Percentiles rank a stretch among this genome's conserved stretches.
phyloP scores from a whole-genome alignment of 2,329 filamentous ascomycete genomes.

The Pseudonectria foliicola region DNA sequence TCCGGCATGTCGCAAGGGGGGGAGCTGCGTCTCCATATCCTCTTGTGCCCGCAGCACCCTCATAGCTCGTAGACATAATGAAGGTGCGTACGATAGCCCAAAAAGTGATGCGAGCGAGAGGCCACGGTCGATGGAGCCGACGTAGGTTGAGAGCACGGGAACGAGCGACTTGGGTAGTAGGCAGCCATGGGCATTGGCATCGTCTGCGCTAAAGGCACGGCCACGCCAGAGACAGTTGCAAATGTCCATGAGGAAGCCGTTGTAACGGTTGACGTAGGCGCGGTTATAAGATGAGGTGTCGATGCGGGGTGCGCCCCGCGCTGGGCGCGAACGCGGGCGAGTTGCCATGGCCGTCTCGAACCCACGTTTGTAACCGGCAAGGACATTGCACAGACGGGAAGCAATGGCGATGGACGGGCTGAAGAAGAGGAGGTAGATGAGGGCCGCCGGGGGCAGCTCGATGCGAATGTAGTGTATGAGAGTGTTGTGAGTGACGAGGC shows the following conservation, averaged over 20 bases:
- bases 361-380: constrained; percentile 65
- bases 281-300: constrained; percentile 43
- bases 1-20: constrained; percentile 50
- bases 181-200: constrained; percentile 56
- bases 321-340: no score
- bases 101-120: constrained; percentile 45
- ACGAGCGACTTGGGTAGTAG: constrained; percentile 39
- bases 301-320: constrained; percentile 23
- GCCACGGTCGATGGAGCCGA: constrained; percentile 39
- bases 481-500: constrained; percentile 44
- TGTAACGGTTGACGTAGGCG: constrained; percentile 62
- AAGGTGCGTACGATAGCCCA: constrained; percentile 51
- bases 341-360: constrained; percentile 59
- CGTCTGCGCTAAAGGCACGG: constrained; percentile 58
- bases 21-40: constrained; percentile 42
- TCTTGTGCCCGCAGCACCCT: constrained; percentile 49
- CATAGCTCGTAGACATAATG: constrained; percentile 49
- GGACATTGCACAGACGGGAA: constrained; percentile 61
- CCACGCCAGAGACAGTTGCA: constrained; percentile 79
- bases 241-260: constrained; percentile 79
- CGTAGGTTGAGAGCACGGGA: constrained; percentile 39
- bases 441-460: constrained; percentile 57
- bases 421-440: constrained; percentile 68
- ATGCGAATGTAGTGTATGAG: constrained; percentile 54
- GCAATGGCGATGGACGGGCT: constrained; percentile 53